Evolutionary conservation across 2,329 filamentous ascomycete species (phyloP), one percentile per base, ranked within the genome.

Genomic region (Cladosporium sp.): DNA sequence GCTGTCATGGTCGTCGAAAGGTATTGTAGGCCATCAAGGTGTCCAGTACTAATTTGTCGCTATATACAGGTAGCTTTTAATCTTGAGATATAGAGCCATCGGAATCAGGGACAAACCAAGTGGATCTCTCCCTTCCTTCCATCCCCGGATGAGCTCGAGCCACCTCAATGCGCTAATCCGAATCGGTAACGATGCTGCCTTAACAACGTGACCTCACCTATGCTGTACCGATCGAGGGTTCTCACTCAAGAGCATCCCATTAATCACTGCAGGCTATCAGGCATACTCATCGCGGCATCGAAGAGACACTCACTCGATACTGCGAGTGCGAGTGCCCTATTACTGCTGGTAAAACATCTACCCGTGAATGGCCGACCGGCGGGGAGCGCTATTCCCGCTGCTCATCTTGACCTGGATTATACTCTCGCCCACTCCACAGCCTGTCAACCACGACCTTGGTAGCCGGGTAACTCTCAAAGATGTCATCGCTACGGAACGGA

Each of bases 321-420:
- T 21, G 28, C 28, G n/a, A 34, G 1, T 21, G 18, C 8, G 26
- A 55, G 52, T 34, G 18, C 18, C 7, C 52, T 21, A 21, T 34
- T 30, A n/a, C 30, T 55, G 52, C n/a, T 12, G n/a, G n/a, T 21
- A 55, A 30, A 21, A n/a, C 14, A 55, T 55, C 52, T 55, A 10
- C 32, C 52, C 32, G 73, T 75, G 73, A 52, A 77, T 77, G 75
- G 75, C 76, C 69, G 75, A 77, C 71, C 78, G 82, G 74, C 76
- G 83, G 75, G 73, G 80, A 78, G 71, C 77, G 68, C 76, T 86
- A 68, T 77, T 76, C 58, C 73, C 85, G 64, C 75, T 86, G 66
- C 69, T 86, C 70, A 74, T 86, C 71, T 75, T 85, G 41, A 78
- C 84, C 67, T 85, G 85, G 77, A 79, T 86, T 65, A 80, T 86